Evolutionary conservation across 306 rosid genomes (phyloP).

Genomic region (Bauhinia variegata): DNA sequence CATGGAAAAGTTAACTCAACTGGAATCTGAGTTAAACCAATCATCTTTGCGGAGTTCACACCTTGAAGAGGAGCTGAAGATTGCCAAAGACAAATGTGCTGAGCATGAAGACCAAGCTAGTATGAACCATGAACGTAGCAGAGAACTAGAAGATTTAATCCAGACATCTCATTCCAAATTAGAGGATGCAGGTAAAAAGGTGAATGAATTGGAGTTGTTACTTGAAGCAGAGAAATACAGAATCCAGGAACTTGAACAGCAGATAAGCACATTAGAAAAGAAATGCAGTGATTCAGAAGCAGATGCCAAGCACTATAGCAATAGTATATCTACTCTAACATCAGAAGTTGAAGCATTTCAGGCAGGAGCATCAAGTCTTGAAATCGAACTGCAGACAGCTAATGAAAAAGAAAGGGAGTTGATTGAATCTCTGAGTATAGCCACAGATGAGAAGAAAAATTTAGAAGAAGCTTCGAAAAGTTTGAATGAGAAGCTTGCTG

Average conservation of each 20-base stretch:
- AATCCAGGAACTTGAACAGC: slow-evolving; percentile 93
- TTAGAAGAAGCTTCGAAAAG: slow-evolving; percentile 60
- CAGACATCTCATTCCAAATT: slow-evolving; percentile 73
- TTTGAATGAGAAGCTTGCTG: slow-evolving; percentile 65
- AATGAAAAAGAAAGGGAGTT: slow-evolving; percentile 66
- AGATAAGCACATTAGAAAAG: slow-evolving; percentile 63
- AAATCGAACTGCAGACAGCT: slow-evolving; percentile 56
- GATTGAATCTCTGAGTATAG: slow-evolving; percentile 52
- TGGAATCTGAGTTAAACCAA: slow-evolving; percentile 66
- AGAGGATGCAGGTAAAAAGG: slow-evolving; percentile 69
- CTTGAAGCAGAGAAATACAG: slow-evolving; percentile 87
- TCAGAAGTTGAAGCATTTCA: slow-evolving; percentile 79
- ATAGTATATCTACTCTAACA: slow-evolving; percentile 55
- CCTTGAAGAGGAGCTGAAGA: slow-evolving; percentile 80
- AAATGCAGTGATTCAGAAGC: slow-evolving; percentile 59
- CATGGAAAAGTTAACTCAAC: slow-evolving; percentile 58
- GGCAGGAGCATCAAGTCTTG: slow-evolving; percentile 64
- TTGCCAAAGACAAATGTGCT: slow-evolving; percentile 50
- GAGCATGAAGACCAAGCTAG: slow-evolving; percentile 83
- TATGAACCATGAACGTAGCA: slow-evolving; percentile 67
- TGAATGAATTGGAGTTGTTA: slow-evolving; percentile 76
- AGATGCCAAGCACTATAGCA: slow-evolving; percentile 54
- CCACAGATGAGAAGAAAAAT: slow-evolving; percentile 65
- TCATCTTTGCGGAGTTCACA: slow-evolving; percentile 51
- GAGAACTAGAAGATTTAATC: slow-evolving; percentile 88